Evolutionary conservation across 768 basidiomycete genomes (phyloP), one percentile per base, ranked within the genome.

Genomic region (Rhizopogon vinicolor): DNA sequence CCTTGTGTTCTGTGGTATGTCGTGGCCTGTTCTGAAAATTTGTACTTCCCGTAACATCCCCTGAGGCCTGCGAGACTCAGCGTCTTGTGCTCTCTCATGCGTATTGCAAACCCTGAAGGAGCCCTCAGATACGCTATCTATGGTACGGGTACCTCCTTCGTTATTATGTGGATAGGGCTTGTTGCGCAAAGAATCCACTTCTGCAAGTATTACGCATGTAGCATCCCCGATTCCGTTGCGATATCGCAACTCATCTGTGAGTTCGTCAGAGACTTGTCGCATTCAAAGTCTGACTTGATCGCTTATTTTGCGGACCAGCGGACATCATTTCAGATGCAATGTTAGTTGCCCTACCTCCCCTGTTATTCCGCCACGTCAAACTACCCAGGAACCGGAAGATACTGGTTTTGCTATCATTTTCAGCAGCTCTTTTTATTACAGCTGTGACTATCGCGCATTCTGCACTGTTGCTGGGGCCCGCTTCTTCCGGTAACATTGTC

Each of bases 1-100:
- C 18, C 63, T 22, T 58, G 37, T 28, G 63, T 67, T 28, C 54
- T 56, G 7, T 67, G 66, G 66, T 67, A 35, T 16, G 16, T 44
- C 33, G 1, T 5, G 3, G 19, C 3, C 9, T 41, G 19, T 6
- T 9, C 8, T 14, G 3, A 29, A 14, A 19, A 12, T 25, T 18
- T 8, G 14, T 49, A 28, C 53, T 65, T 35, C 54, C 3, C 5
- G 29, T 33, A 16, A 44, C 25, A 44, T 41, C n/a, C 3, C 14
- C 4, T 1, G n/a, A 69, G 67, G 67, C 50, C 48, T 10, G 62
- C 62, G 51, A 60, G 67, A n/a, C 45, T 48, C 16, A 68, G 66
- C 52, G 58, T 68, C 41, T 41, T 70, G 35, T 13, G 59, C 25
- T 68, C 68, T 18, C 58, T 66, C 51, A 42, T 66, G 12, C 64